Evolutionary conservation across 2,329 filamentous ascomycete genomes (phyloP).

Genomic region (Claviceps monticola): DNA sequence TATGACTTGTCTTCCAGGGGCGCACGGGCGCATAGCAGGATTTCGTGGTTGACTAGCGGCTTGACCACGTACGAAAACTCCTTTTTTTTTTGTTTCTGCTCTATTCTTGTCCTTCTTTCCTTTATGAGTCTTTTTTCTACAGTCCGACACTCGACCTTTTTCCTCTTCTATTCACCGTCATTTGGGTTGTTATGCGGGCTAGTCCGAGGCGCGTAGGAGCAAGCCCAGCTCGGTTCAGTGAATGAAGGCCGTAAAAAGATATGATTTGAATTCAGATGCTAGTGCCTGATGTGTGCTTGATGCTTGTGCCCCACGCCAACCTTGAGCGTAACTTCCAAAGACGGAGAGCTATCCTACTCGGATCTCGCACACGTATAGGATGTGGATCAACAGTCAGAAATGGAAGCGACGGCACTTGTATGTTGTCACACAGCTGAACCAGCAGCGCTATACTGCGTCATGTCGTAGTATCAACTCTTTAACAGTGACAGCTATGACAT

Average conservation of each 20-base stretch:
- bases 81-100: not conserved
- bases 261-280: not conserved
- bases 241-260: not conserved
- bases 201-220: not conserved
- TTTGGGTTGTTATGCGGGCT: not conserved
- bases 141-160: not conserved
- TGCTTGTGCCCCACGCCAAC: too few relatives aligned
- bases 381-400: too few relatives aligned
- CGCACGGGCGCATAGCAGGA: not conserved
- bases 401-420: too few relatives aligned
- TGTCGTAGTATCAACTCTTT: too few relatives aligned
- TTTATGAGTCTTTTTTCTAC: not conserved
- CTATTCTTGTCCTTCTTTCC: not conserved
- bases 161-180: not conserved
- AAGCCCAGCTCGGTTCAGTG: not conserved
- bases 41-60: not conserved
- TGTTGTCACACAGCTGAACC: too few relatives aligned
- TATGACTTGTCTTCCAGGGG: not conserved
- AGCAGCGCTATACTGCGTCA: too few relatives aligned
- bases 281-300: too few relatives aligned
- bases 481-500: too few relatives aligned
- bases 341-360: too few relatives aligned
- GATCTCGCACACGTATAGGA: too few relatives aligned
- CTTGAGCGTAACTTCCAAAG: too few relatives aligned
- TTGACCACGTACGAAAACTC: not conserved